A percentile compares a stretch with the other conserved stretches of the same genome.
Evolutionary conservation across 768 basidiomycete genomes (phyloP).

Genomic region (Thelephora aurantiotincta): DNA sequence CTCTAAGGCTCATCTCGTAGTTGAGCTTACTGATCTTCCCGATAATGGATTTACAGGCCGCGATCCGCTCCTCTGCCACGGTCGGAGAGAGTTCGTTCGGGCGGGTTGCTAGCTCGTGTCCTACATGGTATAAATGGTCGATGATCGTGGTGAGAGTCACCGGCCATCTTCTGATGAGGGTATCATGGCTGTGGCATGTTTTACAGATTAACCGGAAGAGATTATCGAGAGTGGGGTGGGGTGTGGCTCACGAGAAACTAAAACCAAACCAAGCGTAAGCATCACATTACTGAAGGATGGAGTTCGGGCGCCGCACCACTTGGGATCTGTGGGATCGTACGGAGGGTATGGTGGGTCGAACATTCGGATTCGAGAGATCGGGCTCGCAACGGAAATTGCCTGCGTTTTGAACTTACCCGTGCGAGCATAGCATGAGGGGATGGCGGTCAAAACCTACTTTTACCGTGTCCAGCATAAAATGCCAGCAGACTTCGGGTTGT

Average conservation of each 20-base stretch:
- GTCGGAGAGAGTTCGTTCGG: slow-evolving; percentile 12
- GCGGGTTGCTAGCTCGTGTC: slow-evolving; percentile 41
- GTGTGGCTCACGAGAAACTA: not conserved
- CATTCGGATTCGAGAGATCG: too few relatives aligned
- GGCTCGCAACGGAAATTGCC: too few relatives aligned
- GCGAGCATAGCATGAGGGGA: too few relatives aligned
- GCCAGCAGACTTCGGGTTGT: too few relatives aligned
- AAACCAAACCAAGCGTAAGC: not conserved
- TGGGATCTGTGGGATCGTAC: slow-evolving; percentile 60
- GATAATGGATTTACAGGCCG: slow-evolving; percentile 73
- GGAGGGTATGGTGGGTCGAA: slow-evolving; percentile 49
- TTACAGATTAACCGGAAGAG: too few relatives aligned
- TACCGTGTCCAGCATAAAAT: too few relatives aligned
- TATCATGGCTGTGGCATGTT: slow-evolving; percentile 60
- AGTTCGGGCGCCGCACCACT: slow-evolving; percentile 32
- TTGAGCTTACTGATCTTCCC: slow-evolving; percentile 63
- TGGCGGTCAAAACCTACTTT: too few relatives aligned
- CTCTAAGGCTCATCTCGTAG: slow-evolving; percentile 78
- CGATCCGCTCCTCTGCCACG: slow-evolving; percentile 28
- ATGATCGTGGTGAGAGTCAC: slow-evolving; percentile 73
- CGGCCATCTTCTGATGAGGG: slow-evolving; percentile 69
- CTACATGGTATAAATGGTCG: slow-evolving; percentile 56
- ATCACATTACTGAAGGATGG: too few relatives aligned
- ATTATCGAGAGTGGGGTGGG: too few relatives aligned
- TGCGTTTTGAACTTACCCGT: too few relatives aligned